Base-by-base conservation (phyloP, 1,284 basidiomycete species). In the Pseudomicrostroma phylloplanum region DNA sequence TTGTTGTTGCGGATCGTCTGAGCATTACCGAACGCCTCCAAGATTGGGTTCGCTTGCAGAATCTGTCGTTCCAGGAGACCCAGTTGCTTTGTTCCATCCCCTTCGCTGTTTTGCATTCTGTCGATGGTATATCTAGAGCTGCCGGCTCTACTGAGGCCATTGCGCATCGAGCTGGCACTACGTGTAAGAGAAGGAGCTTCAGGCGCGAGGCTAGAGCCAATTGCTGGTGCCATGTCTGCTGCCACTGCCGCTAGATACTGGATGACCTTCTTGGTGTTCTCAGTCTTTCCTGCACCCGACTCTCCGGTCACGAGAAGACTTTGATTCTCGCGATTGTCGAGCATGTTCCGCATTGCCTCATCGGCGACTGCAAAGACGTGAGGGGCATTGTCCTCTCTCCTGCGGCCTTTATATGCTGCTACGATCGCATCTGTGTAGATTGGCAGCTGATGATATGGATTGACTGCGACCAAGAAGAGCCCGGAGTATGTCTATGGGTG, bases 191-290 rank as follows among this genome's bases (percentile, higher is more conserved):
- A 21, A 19, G 51, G 26, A 13, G 51, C 13, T 6, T 19, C 19
- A 12, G 42, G 48, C 17, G 26, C 25, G 6, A 61, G 55, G 19
- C 55, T 54, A 17, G 67, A 57, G 11, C 65, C 57, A 7, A 68
- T 70, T 21, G 67, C 56, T 2, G 66, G 66, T 12, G 40, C 15
- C 30, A 58, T 62, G 57, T 78, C 77, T 17, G 90, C 88, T 2
- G 96, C 96, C 69, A 97, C 96, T 11, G 96, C 92, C 0, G 96
- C 94, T 40, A 99, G 87, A 80, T 98, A 99, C 80, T 98, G 96
- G 63, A 99, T 99, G 74, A 98, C 94, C 78, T 97, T 97, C 85
- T 99, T 98, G 15, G 96, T 99, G 81, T 94, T 98, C 80, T 98
- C 96, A 0, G 96, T 99, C 84, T 98, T 99, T 54, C 96, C 96